phyloP scores from a whole-genome alignment of 2,329 filamentous ascomycete species.

The Fragosphaeria purpurea region DNA sequence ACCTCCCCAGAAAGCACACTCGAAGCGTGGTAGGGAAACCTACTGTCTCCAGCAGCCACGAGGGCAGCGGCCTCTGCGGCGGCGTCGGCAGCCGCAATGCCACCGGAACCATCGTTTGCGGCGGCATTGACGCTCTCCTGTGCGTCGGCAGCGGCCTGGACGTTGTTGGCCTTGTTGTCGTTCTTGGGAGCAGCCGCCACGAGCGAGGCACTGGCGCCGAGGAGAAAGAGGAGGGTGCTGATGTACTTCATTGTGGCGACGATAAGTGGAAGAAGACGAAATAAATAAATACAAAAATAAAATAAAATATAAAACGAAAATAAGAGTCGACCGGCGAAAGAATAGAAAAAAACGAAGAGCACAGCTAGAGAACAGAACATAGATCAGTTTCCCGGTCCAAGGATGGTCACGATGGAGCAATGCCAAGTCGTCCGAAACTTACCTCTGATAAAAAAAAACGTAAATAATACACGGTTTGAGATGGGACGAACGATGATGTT shows the following conservation, averaged over 20 bases:
- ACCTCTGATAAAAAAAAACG: not conserved
- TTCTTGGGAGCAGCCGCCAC: constrained; percentile 9
- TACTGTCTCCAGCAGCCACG: constrained; percentile 9
- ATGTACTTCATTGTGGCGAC: constrained; percentile 11
- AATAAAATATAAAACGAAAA: not conserved
- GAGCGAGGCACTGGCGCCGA: constrained; percentile 10
- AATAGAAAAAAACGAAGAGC: constrained; percentile 1
- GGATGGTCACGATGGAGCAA: not conserved
- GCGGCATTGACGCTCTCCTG: constrained; percentile 8
- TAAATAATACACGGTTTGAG: not conserved
- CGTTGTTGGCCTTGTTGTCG: constrained; percentile 2
- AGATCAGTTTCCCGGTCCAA: too few relatives aligned
- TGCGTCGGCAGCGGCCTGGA: not conserved
- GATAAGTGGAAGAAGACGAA: not conserved
- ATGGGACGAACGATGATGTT: too few relatives aligned
- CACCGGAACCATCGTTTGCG: constrained; percentile 6
- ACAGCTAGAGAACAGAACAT: constrained; percentile 1
- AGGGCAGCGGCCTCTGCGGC: constrained; percentile 9
- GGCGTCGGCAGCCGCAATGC: constrained; percentile 4
- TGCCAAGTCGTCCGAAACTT: not conserved
- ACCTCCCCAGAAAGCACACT: not conserved
- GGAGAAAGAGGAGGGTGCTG: constrained; percentile 8
- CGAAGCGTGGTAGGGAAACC: not conserved
- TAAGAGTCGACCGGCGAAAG: constrained; percentile 8
- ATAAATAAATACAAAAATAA: not conserved